Base-by-base conservation (phyloP, 2,329 filamentous ascomycete species). In the Biscogniauxia sp. region DNA sequence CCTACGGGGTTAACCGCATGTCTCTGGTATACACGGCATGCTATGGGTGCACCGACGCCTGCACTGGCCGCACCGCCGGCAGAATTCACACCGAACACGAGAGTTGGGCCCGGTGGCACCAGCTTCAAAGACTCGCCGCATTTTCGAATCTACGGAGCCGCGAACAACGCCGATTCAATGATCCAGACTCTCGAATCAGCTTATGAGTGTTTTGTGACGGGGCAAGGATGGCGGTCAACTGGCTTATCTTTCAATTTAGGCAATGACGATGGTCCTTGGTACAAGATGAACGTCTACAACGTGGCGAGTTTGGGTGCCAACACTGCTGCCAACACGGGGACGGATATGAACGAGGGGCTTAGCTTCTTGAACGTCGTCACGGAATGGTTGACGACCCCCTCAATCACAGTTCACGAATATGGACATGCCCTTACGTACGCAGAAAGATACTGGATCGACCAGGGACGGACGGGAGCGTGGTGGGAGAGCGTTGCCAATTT, bases 401-500 rank as follows among this genome's bases (percentile, higher is more conserved):
- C 69, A 1, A 74, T 82, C n/a, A 77, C 77, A 0, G 78, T 82
- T 4, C 81, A 83, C 60, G 81, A 83, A 66, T 83, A 75, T 55
- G 81, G 80, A 0, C 81, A 83, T 63, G 80, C 73, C 0, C 68
- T 83, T 61, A 79, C 79, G 19, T 82, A 81, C 59, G 74, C 77
- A 17, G 77, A 77, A 60, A 68, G 72, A 4, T 73, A 73, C 8
- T 80, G 78, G 78, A 74, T 82, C 2, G 70, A 80, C 56, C 80
- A 82, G 60, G 68, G 64, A 1, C 72, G 74, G 1, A 82, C 80
- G 0, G 79, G 79, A 0, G 78, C 79, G 3, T 83, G 80, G 80
- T 82, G 79, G 79, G 81, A 83, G 69, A 78, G 80, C 1, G 70
- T 82, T 0, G 80, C 80, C 45, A 80, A 83, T 61, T 83, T 77